These are phyloP conservation scores for Jatropha curcas DNA, from an alignment of 345 rosid species.

Conservation along the genomic window DNA sequence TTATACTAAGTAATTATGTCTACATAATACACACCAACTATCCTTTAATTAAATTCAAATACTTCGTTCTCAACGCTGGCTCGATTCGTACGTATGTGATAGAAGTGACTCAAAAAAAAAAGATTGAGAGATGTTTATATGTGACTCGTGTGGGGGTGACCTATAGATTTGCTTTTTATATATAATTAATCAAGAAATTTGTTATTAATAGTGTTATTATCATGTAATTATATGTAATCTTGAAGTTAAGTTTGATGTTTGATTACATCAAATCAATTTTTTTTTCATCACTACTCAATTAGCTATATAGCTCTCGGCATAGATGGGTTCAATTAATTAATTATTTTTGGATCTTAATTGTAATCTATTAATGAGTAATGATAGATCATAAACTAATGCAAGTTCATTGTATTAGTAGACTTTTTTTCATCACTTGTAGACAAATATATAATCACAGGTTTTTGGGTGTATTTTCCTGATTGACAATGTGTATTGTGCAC, in stretches of 20 bases:
- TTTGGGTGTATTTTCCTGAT: too few relatives aligned
- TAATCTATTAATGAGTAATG: neutral
- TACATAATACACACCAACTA: too few relatives aligned
- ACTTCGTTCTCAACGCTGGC: neutral
- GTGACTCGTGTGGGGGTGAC: neutral
- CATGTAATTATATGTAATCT: neutral
- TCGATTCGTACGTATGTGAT: neutral
- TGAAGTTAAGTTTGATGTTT: neutral
- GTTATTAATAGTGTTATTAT: too few relatives aligned
- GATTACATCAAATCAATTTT: neutral
- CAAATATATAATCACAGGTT: too few relatives aligned
- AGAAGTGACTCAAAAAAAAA: neutral
- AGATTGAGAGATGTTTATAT: neutral
- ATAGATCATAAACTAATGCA: neutral
- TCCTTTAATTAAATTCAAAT: too few relatives aligned
- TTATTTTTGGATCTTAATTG: too few relatives aligned
- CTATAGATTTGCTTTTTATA: neutral
- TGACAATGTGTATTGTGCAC: too few relatives aligned
- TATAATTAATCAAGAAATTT: neutral
- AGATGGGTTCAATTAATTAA: too few relatives aligned
- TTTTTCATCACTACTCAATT: too few relatives aligned
- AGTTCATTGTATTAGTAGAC: neutral
- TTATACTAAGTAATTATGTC: neutral
- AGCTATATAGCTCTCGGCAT: too few relatives aligned
- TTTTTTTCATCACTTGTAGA: neutral